Evolutionary conservation across 768 basidiomycete genomes (phyloP).

Genomic region (Suillus spraguei): DNA sequence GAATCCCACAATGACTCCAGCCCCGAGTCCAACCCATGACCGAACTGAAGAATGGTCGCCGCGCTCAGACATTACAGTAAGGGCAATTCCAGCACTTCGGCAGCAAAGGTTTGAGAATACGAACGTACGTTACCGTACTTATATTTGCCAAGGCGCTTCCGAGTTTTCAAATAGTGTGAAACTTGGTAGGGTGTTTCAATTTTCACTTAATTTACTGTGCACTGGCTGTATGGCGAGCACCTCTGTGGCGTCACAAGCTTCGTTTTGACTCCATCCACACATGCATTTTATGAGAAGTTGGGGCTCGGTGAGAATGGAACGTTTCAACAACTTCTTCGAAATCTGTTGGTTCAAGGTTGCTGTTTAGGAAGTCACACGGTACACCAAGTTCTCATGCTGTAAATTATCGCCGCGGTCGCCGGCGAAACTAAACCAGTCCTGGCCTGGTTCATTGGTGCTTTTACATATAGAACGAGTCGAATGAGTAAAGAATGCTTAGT

Average conservation of each 20-base stretch:
- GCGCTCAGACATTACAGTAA: neutral
- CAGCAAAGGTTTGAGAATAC: neutral
- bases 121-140: neutral
- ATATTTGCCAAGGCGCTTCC: conserved; percentile 1
- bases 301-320: too few species aligned
- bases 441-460: too few species aligned
- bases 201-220: conserved; percentile 2
- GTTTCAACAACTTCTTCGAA: neutral
- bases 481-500: too few species aligned
- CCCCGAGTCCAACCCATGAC: neutral
- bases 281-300: too few species aligned
- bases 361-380: too few species aligned
- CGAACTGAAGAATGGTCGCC: neutral
- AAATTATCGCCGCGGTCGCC: too few species aligned
- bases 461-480: too few species aligned
- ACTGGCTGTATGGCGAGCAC: neutral
- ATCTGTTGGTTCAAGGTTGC: neutral
- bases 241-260: neutral
- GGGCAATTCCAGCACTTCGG: neutral
- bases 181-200: neutral
- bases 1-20: neutral
- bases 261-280: neutral
- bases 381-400: too few species aligned
- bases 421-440: too few species aligned
- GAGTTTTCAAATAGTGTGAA: neutral